Evolutionary conservation across 768 basidiomycete species (phyloP).

Genomic region (Pleurotus sapidus): DNA sequence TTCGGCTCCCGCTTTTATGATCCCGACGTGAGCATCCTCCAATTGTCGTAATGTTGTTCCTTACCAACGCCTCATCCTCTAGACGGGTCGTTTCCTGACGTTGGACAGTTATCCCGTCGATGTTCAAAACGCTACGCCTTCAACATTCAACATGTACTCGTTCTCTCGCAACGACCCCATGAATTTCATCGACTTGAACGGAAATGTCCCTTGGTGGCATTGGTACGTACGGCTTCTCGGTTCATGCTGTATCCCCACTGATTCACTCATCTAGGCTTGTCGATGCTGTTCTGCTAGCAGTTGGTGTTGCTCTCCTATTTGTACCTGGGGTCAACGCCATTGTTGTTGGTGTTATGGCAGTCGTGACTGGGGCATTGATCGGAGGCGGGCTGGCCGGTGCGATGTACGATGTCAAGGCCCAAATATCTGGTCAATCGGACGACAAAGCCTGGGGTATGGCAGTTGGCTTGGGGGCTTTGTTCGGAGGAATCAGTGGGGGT

Average conservation of each 20-base stretch:
- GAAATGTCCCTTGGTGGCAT: constrained; percentile 10
- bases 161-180: constrained; percentile 8
- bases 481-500: constrained; percentile 6
- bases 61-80: background rate
- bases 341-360: background rate
- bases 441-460: constrained; percentile 6
- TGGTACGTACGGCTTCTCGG: background rate
- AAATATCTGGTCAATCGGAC: background rate
- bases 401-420: background rate
- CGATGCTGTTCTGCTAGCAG: background rate
- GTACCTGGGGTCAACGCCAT: constrained; percentile 1
- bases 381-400: constrained; percentile 1
- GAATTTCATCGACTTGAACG: constrained; percentile 7
- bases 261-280: background rate
- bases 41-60: background rate
- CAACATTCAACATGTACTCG: constrained; percentile 9
- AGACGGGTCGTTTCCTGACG: constrained; percentile 6
- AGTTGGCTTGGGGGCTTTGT: background rate
- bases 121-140: constrained; percentile 3
- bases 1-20: constrained; percentile 2
- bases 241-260: background rate
- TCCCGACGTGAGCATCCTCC: background rate
- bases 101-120: constrained; percentile 2
- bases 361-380: background rate
- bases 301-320: background rate